These are phyloP conservation scores for Solanum sitiens DNA, from an alignment of 257 asterid genomes.

Conservation along the genomic window DNA sequence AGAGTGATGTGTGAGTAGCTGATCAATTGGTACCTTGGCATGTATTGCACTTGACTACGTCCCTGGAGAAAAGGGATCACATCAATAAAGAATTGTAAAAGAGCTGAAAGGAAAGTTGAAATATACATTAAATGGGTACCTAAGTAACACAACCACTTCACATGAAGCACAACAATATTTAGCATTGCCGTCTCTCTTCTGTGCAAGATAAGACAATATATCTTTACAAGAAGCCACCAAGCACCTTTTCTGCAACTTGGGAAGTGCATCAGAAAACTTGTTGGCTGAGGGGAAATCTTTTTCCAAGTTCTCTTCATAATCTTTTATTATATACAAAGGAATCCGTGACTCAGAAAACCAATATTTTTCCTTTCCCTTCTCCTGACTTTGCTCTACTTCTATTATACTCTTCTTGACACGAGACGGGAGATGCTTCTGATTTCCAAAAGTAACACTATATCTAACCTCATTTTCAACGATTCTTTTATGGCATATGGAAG, in stretches of 20 bases:
- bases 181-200: constrained; percentile 39
- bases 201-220: constrained; percentile 39
- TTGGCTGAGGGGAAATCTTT: constrained; percentile 6
- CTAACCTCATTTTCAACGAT: constrained; percentile 34
- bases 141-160: constrained; percentile 33
- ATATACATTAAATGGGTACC: constrained; percentile 32
- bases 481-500: constrained; percentile 51
- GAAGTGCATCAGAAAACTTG: constrained; percentile 21
- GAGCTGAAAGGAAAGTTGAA: background rate
- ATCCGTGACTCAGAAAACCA: constrained; percentile 72
- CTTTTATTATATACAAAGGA: constrained; percentile 69
- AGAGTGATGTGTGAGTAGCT: background rate
- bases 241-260: constrained; percentile 29
- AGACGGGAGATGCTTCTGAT: constrained; percentile 80
- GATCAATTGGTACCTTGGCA: constrained; percentile 55
- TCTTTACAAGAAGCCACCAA: constrained; percentile 39
- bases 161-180: constrained; percentile 44
- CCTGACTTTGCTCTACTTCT: constrained; percentile 48
- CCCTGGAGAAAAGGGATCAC: constrained; percentile 33
- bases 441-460: constrained; percentile 58
- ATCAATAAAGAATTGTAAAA: constrained; percentile 8
- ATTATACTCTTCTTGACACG: constrained; percentile 59
- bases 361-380: constrained; percentile 53
- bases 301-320: constrained; percentile 46
- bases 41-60: constrained; percentile 48